Conservation (phyloP, 805 yeast genomes). For the Candida arabinofermentans region DNA sequence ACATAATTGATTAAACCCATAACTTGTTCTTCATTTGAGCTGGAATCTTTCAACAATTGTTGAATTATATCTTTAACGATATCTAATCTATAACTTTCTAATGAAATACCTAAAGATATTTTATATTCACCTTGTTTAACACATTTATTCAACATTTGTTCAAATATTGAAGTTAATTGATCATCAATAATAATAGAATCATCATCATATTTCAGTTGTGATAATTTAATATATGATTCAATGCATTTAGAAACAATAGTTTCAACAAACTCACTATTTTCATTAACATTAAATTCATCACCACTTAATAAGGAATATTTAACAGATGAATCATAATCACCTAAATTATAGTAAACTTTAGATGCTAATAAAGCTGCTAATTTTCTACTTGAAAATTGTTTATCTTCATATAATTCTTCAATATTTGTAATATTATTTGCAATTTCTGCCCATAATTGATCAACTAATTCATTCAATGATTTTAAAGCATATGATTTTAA, state of each 20-base stretch:
- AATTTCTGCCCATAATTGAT: slow-evolving; percentile 95
- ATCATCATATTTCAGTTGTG: slow-evolving; percentile 45
- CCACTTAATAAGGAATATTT: slow-evolving; percentile 86
- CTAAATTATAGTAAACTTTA: slow-evolving; percentile 85
- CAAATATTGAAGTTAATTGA: slow-evolving; percentile 68
- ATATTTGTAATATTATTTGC: slow-evolving; percentile 85
- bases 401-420: slow-evolving; percentile 89
- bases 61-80: slow-evolving; percentile 59
- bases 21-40: slow-evolving; percentile 51
- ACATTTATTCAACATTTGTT: slow-evolving; percentile 82
- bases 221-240: slow-evolving; percentile 66
- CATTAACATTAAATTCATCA: slow-evolving; percentile 67
- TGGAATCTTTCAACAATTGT: slow-evolving; percentile 29
- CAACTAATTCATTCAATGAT: slow-evolving; percentile 76
- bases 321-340: slow-evolving; percentile 89
- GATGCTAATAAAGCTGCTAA: slow-evolving; percentile 92
- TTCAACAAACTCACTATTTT: slow-evolving; percentile 81
- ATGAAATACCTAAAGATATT: slow-evolving; percentile 84
- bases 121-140: slow-evolving; percentile 64
- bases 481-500: slow-evolving; percentile 82
- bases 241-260: slow-evolving; percentile 93
- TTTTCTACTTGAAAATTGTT: slow-evolving; percentile 58
- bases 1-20: slow-evolving; percentile 66
- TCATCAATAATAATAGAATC: slow-evolving; percentile 43
- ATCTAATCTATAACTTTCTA: slow-evolving; percentile 86